A percentile compares a stretch with the other conserved stretches of the same genome.
Evolutionary conservation across 768 basidiomycete species (phyloP).

Genomic region (Dentipellis fragilis): DNA sequence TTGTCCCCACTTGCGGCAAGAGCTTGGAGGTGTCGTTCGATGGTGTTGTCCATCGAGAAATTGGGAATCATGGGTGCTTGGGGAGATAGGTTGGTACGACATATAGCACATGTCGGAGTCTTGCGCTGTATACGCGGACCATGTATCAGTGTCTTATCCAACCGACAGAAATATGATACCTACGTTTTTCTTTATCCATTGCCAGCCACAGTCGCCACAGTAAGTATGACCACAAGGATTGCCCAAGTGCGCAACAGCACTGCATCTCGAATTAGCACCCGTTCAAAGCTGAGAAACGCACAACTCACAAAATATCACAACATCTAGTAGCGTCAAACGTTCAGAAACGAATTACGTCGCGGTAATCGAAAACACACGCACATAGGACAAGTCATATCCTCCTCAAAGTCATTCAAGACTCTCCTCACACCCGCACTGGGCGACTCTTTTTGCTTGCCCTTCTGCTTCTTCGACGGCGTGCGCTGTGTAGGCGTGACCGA

Average conservation of each 20-base stretch:
- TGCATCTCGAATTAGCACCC: conserved; percentile 17
- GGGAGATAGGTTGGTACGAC: conserved; percentile 37
- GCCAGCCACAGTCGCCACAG: conserved; percentile 57
- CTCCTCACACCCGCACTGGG: conserved; percentile 16
- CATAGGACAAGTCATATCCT: conserved; percentile 67
- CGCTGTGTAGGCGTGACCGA: not conserved
- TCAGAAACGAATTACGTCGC: no score
- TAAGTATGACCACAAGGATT: conserved; percentile 70
- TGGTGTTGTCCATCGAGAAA: conserved; percentile 46
- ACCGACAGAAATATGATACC: conserved; percentile 10
- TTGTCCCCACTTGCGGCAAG: conserved; percentile 34
- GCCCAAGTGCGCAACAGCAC: conserved; percentile 49
- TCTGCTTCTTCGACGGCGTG: conserved; percentile 20
- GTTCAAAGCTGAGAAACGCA: not conserved
- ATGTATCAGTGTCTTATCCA: not conserved
- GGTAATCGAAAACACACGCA: conserved; percentile 26
- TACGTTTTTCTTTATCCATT: conserved; percentile 50
- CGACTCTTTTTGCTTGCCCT: conserved; percentile 33
- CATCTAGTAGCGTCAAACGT: conserved; percentile 33
- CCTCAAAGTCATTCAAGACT: conserved; percentile 41
- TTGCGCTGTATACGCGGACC: conserved; percentile 20
- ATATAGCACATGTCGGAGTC: conserved; percentile 46
- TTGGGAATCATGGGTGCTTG: conserved; percentile 51
- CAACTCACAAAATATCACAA: conserved; percentile 58
- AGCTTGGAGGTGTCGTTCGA: conserved; percentile 47